Percentiles rank a stretch among this genome's conserved stretches.
These are phyloP conservation scores for Plasmodium falciparum DNA, from an alignment of 169 alveolate genomes.

Conservation along the genomic window DNA sequence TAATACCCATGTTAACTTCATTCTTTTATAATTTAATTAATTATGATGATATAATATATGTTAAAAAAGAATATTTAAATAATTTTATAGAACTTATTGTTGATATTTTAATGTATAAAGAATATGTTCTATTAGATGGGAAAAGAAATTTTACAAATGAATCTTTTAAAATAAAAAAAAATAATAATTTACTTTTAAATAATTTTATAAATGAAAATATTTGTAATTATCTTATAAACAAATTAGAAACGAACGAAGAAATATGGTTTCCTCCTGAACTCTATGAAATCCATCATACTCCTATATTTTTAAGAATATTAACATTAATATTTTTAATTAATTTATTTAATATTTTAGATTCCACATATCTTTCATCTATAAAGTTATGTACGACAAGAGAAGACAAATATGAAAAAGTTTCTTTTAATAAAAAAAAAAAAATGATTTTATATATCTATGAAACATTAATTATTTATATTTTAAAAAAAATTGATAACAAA, in stretches of 20 bases:
- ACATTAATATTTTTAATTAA: slow-evolving; percentile 41
- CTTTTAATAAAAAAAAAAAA: neutral
- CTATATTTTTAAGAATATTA: slow-evolving; percentile 34
- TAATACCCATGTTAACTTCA: slow-evolving; percentile 44
- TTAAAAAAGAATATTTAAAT: slow-evolving; percentile 29
- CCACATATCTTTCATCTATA: neutral
- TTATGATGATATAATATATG: slow-evolving; percentile 13
- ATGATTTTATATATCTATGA: neutral
- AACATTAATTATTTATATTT: neutral
- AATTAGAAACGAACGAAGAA: slow-evolving; percentile 11
- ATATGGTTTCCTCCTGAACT: slow-evolving; percentile 16
- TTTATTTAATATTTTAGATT: slow-evolving; percentile 32
- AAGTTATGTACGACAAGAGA: neutral
- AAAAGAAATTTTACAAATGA: slow-evolving; percentile 43
- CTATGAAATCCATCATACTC: slow-evolving; percentile 16
- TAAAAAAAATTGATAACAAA: slow-evolving; percentile 4
- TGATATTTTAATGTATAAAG: slow-evolving; percentile 59
- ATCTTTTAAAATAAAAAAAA: slow-evolving; percentile 34
- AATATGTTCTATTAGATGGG: slow-evolving; percentile 19
- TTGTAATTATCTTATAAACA: slow-evolving; percentile 10
- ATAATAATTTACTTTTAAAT: slow-evolving; percentile 11
- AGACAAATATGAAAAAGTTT: neutral
- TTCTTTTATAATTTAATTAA: slow-evolving; percentile 63
- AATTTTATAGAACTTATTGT: slow-evolving; percentile 26
- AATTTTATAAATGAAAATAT: slow-evolving; percentile 43